phyloP scores from a whole-genome alignment of 768 basidiomycete species.

The Xerocomellus dryophilus region DNA sequence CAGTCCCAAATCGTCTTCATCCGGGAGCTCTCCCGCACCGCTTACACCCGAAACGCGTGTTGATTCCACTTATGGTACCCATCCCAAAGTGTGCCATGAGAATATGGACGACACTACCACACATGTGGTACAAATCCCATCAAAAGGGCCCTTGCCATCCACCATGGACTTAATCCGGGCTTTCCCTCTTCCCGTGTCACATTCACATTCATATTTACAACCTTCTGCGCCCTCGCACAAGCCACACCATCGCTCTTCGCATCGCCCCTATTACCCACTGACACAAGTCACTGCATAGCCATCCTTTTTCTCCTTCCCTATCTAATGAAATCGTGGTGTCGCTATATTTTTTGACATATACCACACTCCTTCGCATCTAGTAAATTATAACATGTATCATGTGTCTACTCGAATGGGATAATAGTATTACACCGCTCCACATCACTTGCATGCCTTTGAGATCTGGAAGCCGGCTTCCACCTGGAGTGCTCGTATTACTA shows the following conservation, averaged over 20 bases:
- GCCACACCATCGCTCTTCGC: constrained; percentile 27
- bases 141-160: constrained; percentile 31
- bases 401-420: background rate
- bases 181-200: constrained; percentile 46
- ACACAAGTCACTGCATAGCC: constrained; percentile 26
- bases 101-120: constrained; percentile 26
- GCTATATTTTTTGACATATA: constrained; percentile 34
- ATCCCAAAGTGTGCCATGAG: constrained; percentile 30
- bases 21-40: constrained; percentile 34
- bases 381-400: background rate
- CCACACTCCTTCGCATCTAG: constrained; percentile 21
- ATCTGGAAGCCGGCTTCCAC: too few relatives aligned
- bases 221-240: constrained; percentile 22
- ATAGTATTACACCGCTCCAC: background rate
- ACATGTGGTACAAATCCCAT: constrained; percentile 21
- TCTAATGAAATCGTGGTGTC: constrained; percentile 27
- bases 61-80: constrained; percentile 19
- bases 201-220: constrained; percentile 23
- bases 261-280: constrained; percentile 18
- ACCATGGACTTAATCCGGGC: constrained; percentile 45
- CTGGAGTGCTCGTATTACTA: too few relatives aligned
- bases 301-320: background rate
- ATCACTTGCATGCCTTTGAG: background rate
- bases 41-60: constrained; percentile 29
- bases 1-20: constrained; percentile 38